These are phyloP conservation scores for Pseudocercospora ulei DNA, from an alignment of 2,329 filamentous ascomycete genomes.

Conservation along the genomic window DNA sequence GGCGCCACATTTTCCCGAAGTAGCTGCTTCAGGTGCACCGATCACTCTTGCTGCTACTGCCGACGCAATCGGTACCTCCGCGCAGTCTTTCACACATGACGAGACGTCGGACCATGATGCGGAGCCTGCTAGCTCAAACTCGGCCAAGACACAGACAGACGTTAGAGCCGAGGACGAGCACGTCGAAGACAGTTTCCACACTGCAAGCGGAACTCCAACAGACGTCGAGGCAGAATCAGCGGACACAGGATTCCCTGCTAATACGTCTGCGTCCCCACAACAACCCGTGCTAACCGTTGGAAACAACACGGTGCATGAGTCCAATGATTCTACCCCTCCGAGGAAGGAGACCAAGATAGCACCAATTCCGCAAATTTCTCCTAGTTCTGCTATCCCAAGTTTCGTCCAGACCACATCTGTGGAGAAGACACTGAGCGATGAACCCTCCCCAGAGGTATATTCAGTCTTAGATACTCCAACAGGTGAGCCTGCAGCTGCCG, in stretches of 20 bases:
- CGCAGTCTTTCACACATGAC: neutral
- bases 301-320: too few relatives aligned
- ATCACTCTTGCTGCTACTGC: too few relatives aligned
- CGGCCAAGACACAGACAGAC: neutral
- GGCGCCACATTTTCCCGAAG: neutral
- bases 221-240: conserved; percentile 2
- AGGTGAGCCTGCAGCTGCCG: conserved; percentile 15
- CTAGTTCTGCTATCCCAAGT: conserved; percentile 13
- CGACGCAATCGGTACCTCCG: conserved; percentile 4
- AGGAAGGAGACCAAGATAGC: conserved; percentile 17
- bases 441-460: neutral
- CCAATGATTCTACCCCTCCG: neutral
- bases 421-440: conserved; percentile 7
- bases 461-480: neutral
- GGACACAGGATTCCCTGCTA: neutral
- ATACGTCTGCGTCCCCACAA: neutral
- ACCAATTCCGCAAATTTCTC: conserved; percentile 10
- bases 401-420: conserved; percentile 18
- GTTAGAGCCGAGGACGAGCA: conserved; percentile 22
- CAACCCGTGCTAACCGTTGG: neutral
- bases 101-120: neutral
- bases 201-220: conserved; percentile 26
- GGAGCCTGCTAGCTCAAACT: neutral
- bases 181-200: conserved; percentile 32
- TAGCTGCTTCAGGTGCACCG: too few relatives aligned